Evolutionary conservation across 2,329 filamentous ascomycete species (phyloP).

Genomic region (Diaporthe caulivora): DNA sequence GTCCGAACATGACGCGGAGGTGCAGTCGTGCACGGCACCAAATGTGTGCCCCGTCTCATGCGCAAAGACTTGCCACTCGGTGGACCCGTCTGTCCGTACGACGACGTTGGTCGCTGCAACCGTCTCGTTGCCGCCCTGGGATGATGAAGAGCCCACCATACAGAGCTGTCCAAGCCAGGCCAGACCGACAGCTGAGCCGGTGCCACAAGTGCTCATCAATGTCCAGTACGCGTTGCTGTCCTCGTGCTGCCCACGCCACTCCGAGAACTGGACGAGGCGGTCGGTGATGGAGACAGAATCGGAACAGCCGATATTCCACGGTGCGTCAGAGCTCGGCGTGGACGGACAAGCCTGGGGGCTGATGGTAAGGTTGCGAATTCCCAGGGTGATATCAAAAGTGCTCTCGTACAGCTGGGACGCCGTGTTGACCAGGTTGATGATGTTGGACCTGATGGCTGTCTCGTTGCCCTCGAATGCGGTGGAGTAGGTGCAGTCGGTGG

Average conservation of each 20-base stretch:
- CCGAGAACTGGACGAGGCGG: conserved; percentile 88
- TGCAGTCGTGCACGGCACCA: conserved; percentile 95
- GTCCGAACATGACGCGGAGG: conserved; percentile 72
- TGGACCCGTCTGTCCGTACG: conserved; percentile 73
- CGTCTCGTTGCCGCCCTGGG: conserved; percentile 71
- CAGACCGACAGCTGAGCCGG: conserved; percentile 86
- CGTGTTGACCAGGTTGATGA: conserved; percentile 86
- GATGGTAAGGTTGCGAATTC: conserved; percentile 86
- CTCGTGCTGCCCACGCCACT: conserved; percentile 82
- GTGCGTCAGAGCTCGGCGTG: conserved; percentile 72
- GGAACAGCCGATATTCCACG: conserved; percentile 87
- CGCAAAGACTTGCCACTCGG: conserved; percentile 95
- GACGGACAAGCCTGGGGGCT: conserved; percentile 81
- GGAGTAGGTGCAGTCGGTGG: conserved; percentile 93
- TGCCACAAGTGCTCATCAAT: conserved; percentile 84
- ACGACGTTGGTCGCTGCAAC: conserved; percentile 92
- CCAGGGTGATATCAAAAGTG: conserved; percentile 95
- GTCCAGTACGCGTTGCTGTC: conserved; percentile 96
- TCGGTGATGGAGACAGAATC: conserved; percentile 74
- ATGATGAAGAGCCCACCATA: conserved; percentile 67
- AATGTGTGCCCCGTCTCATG: conserved; percentile 96
- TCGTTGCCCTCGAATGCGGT: conserved; percentile 70
- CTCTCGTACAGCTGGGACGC: conserved; percentile 90
- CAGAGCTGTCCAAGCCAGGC: conserved; percentile 95
- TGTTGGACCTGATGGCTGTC: conserved; percentile 75